Evolutionary conservation across 2,329 filamentous ascomycete species (phyloP).

Genomic region (Rutstroemia sp.): DNA sequence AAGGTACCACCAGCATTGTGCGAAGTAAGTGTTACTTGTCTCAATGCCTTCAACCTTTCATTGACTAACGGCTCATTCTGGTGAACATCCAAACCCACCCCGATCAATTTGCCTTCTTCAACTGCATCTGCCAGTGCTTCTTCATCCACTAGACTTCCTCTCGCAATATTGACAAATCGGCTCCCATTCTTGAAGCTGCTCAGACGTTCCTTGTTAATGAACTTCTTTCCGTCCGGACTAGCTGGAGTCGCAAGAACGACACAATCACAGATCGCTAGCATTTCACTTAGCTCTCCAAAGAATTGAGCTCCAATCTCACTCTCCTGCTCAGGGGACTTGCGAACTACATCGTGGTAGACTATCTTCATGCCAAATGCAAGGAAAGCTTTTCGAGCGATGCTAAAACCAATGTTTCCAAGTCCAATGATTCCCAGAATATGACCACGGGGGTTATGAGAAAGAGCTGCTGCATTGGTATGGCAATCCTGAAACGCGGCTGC

Average conservation of each 20-base stretch:
- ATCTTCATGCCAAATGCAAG: constrained; percentile 60
- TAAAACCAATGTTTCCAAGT: constrained; percentile 58
- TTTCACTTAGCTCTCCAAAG: constrained; percentile 41
- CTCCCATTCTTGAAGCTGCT: constrained; percentile 44
- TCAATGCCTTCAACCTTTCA: constrained; percentile 21
- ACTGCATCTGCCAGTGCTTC: constrained; percentile 53
- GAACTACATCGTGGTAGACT: constrained; percentile 51
- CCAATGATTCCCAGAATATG: constrained; percentile 60
- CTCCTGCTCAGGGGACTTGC: constrained; percentile 31
- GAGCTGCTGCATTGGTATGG: constrained; percentile 50
- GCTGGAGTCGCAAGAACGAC: constrained; percentile 54
- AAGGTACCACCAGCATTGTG: constrained; percentile 62
- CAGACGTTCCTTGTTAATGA: constrained; percentile 44
- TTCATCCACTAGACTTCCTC: constrained; percentile 59
- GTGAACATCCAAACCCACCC: constrained; percentile 58
- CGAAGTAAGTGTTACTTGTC: constrained; percentile 47
- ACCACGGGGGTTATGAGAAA: constrained; percentile 55
- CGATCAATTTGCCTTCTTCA: constrained; percentile 40
- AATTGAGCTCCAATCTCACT: constrained; percentile 43
- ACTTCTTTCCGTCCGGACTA: constrained; percentile 35
- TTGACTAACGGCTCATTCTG: constrained; percentile 44
- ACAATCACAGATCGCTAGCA: constrained; percentile 49
- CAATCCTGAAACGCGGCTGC: constrained; percentile 44
- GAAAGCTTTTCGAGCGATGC: constrained; percentile 51
- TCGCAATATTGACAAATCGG: constrained; percentile 58